Conservation (phyloP, 805 yeast species). For the Kuraishia ogatae region DNA sequence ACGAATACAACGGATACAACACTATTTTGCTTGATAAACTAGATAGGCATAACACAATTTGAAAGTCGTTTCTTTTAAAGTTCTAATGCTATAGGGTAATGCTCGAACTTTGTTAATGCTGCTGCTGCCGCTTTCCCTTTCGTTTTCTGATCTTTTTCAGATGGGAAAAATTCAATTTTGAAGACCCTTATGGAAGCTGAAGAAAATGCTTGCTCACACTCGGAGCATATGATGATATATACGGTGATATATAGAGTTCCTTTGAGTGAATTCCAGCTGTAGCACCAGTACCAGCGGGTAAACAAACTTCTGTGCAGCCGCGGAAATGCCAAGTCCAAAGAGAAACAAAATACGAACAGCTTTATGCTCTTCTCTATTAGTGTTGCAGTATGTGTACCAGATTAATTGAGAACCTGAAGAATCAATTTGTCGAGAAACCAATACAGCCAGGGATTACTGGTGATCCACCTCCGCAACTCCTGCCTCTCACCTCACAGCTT, state of each 20-base stretch:
- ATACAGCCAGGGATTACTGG: background rate
- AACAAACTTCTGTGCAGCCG: background rate
- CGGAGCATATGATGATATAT: no score
- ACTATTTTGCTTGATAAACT: background rate
- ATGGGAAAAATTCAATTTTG: no score
- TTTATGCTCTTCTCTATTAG: background rate
- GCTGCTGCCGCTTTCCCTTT: no score
- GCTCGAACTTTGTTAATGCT: no score
- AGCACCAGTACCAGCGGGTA: background rate
- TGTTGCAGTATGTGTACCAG: background rate
- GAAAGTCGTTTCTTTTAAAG: no score
- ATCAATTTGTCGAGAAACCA: background rate
- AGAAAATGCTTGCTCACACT: no score
- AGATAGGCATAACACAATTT: background rate
- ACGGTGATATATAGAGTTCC: no score
- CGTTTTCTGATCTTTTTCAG: no score
- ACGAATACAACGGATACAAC: background rate
- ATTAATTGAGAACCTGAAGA: background rate
- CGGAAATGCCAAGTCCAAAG: background rate
- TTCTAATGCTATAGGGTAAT: background rate
- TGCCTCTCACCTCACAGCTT: background rate
- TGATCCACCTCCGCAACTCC: background rate
- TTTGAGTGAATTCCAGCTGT: no score
- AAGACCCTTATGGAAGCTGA: no score
- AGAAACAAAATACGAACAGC: background rate